Evolutionary conservation across 2,329 filamentous ascomycete species (phyloP).

Genomic region (Pseudogymnoascus sp.): DNA sequence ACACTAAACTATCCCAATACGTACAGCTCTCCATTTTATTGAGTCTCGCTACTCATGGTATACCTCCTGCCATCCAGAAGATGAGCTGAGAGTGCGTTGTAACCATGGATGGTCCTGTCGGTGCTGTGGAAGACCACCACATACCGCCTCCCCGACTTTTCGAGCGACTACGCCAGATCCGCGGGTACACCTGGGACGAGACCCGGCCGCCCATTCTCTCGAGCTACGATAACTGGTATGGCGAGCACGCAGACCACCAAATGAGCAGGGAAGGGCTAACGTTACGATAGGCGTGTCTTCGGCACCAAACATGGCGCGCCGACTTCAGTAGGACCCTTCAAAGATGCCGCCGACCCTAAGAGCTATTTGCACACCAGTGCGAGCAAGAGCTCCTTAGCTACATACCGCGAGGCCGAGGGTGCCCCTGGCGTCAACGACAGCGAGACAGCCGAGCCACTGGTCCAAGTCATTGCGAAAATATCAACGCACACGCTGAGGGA

Average conservation of each 20-base stretch:
- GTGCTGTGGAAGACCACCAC: slow-evolving; percentile 30
- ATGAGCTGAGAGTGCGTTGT: slow-evolving; percentile 9
- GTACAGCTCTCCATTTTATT: slow-evolving; percentile 2
- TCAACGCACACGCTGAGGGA: slow-evolving; percentile 77
- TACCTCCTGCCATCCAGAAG: not conserved
- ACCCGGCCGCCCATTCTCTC: slow-evolving; percentile 50
- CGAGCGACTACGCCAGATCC: slow-evolving; percentile 65
- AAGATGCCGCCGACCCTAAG: slow-evolving; percentile 13
- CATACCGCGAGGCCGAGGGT: not conserved
- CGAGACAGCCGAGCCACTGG: slow-evolving; percentile 10
- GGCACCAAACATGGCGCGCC: slow-evolving; percentile 44
- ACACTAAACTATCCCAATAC: slow-evolving; percentile 7
- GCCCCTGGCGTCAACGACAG: slow-evolving; percentile 13
- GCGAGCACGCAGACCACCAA: not conserved
- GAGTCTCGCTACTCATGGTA: not conserved
- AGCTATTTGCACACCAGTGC: not conserved
- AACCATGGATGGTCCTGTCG: slow-evolving; percentile 23
- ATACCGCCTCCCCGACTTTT: slow-evolving; percentile 63
- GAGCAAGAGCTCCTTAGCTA: not conserved
- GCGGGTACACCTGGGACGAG: slow-evolving; percentile 73
- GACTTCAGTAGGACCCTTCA: slow-evolving; percentile 33
- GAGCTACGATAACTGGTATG: slow-evolving; percentile 83
- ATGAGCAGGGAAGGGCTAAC: slow-evolving; percentile 2
- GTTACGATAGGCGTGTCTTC: slow-evolving; percentile 52
- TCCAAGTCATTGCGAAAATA: slow-evolving; percentile 69